Evolutionary conservation across 345 rosid species (phyloP).

Genomic region (Draba incana): DNA sequence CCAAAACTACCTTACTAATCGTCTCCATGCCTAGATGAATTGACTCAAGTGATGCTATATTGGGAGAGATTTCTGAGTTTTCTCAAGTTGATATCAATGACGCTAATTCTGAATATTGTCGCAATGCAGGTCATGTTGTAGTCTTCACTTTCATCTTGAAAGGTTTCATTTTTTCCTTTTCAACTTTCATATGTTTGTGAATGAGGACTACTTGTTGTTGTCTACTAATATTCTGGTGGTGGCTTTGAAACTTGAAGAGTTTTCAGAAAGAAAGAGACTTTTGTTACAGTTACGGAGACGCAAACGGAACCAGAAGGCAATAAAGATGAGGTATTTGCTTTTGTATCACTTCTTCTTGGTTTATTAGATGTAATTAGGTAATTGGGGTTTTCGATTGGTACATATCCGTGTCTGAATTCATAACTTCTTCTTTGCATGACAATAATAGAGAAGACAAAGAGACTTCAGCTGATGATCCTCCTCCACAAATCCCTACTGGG

Average conservation of each 20-base stretch:
- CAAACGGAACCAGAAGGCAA: slow-evolving; percentile 77
- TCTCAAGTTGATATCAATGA: too few relatives aligned
- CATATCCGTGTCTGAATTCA: slow-evolving; percentile 4
- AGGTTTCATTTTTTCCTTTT: slow-evolving; percentile 42
- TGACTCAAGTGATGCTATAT: too few relatives aligned
- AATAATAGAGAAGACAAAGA: slow-evolving; percentile 54
- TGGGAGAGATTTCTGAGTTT: too few relatives aligned
- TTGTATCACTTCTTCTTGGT: neutral
- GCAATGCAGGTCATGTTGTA: too few relatives aligned
- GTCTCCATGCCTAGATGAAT: too few relatives aligned
- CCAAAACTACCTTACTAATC: too few relatives aligned
- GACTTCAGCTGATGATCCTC: slow-evolving; percentile 45
- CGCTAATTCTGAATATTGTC: too few relatives aligned
- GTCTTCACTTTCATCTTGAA: too few relatives aligned
- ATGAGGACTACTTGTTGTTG: neutral
- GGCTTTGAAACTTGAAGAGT: slow-evolving; percentile 34
- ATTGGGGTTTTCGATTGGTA: neutral
- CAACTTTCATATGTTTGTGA: neutral
- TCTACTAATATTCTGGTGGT: too few relatives aligned
- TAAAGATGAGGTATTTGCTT: slow-evolving; percentile 61
- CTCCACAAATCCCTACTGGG: slow-evolving; percentile 43
- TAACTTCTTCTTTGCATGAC: slow-evolving; percentile 47
- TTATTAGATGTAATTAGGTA: neutral
- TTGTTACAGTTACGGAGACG: slow-evolving; percentile 64
- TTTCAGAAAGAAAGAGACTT: slow-evolving; percentile 51